phyloP scores from a whole-genome alignment of 176 grass and related monocot genomes.

The Aegilops speltoides region DNA sequence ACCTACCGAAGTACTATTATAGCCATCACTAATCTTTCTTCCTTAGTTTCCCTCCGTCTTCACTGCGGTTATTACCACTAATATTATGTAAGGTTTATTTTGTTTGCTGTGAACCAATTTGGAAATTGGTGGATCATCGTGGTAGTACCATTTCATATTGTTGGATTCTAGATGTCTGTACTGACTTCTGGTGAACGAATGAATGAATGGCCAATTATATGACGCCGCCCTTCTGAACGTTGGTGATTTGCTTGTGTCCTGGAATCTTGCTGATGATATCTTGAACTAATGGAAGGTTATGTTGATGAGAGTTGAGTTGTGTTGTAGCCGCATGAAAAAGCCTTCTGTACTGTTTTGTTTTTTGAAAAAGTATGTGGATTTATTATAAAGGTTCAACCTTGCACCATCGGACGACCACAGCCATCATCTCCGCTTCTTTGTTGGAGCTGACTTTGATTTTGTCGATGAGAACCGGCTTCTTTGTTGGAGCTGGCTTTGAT shows the following conservation, averaged over 20 bases:
- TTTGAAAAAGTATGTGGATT: too few species aligned
- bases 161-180: neutral
- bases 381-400: too few species aligned
- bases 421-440: too few species aligned
- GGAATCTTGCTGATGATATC: neutral
- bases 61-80: neutral
- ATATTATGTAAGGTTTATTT: neutral
- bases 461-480: too few species aligned
- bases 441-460: too few species aligned
- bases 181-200: neutral
- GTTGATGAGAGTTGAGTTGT: neutral
- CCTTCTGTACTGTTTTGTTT: neutral
- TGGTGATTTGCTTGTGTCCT: neutral
- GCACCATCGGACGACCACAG: too few species aligned
- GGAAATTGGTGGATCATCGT: neutral
- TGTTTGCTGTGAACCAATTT: neutral
- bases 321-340: neutral
- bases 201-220: neutral
- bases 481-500: too few species aligned
- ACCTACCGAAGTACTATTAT: constrained; percentile 25
- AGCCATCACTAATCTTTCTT: neutral
- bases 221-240: neutral
- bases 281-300: neutral
- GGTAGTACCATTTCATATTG: neutral
- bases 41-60: neutral